Evolutionary conservation across 495 filamentous ascomycete species (phyloP), one percentile per base, ranked within the genome.

Genomic region (Penicillium longicatenatum): DNA sequence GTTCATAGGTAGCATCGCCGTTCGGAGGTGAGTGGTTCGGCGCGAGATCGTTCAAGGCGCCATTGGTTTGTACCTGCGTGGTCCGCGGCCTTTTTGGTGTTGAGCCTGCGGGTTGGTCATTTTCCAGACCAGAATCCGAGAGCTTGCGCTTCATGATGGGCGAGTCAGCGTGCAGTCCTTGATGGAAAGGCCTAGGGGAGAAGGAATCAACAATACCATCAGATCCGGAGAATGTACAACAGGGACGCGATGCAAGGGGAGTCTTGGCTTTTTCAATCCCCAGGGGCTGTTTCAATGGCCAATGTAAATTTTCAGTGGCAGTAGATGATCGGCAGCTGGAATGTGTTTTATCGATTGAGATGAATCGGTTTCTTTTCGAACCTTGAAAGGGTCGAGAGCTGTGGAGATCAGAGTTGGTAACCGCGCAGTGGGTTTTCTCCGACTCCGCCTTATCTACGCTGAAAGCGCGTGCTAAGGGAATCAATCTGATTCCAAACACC

Each of bases 71-170:
- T 30, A 43, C 49, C n/a, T 59, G 49, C 10, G 60, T 58, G 9
- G 64, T 74, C 35, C 68, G 63, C 47, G 60, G 71, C 59, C 74
- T 68, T 62, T 79, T 79, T 24, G 76, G 75, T 48, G 73, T 77
- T 43, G 75, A 77, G 50, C 71, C 70, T 50, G 64, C 58, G 54
- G 66, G 68, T 52, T 71, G 64, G 51, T 74, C 74, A 50, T 74
- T 69, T 52, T 66, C 69, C 35, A 67, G 62, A 50, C 61, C 66
- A 49, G 74, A 69, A 66, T 74, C 73, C 66, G 76, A 71, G 52
- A 72, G 74, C 66, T 77, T 78, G 60, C 75, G 75, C 70, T 79
- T 79, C 75, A 78, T 79, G 35, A 22, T 55, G 50, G 39, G 50
- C 47, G 53, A 60, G 67, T 70, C 62, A 70, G 64, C 46, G 35